phyloP scores from a whole-genome alignment of 495 filamentous ascomycete genomes.

The Hyaloscypha hepaticicola region DNA sequence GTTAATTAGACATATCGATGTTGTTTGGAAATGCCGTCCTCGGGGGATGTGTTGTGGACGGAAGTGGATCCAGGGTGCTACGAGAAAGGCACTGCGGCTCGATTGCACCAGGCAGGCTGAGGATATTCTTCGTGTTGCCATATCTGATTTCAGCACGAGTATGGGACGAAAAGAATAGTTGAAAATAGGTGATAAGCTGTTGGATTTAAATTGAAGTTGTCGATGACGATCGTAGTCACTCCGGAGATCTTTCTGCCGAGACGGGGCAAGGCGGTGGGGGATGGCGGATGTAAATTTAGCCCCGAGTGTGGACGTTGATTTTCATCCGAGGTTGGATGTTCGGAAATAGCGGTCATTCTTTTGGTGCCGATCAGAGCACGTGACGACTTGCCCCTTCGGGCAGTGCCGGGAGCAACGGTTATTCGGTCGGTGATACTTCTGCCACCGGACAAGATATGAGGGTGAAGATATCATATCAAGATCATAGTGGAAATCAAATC shows the following conservation, averaged over 20 bases:
- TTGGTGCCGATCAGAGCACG: not conserved
- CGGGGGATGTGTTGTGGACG: not conserved
- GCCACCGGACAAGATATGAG: not conserved
- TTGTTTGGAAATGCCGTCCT: slow-evolving; percentile 11
- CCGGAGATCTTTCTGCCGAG: not conserved
- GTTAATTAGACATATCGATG: slow-evolving; percentile 17
- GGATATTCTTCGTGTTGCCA: slow-evolving; percentile 23
- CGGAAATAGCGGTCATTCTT: not conserved
- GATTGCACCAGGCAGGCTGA: slow-evolving; percentile 11
- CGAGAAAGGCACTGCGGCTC: slow-evolving; percentile 4
- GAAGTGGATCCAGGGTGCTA: slow-evolving; percentile 8
- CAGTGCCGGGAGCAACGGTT: not conserved
- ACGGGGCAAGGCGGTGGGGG: not conserved
- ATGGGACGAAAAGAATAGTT: not conserved
- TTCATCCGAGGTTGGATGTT: not conserved
- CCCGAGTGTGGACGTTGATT: not conserved
- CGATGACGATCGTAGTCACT: not conserved
- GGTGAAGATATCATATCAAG: not conserved
- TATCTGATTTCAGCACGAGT: slow-evolving; percentile 3
- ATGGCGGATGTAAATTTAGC: slow-evolving; percentile 1
- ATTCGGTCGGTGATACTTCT: not conserved
- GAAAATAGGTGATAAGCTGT: not conserved
- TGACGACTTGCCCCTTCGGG: not conserved
- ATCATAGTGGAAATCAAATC: not conserved
- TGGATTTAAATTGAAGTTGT: not conserved